These are phyloP conservation scores for Clavispora santaluciae DNA, from an alignment of 805 yeast genomes.

Conservation along the genomic window DNA sequence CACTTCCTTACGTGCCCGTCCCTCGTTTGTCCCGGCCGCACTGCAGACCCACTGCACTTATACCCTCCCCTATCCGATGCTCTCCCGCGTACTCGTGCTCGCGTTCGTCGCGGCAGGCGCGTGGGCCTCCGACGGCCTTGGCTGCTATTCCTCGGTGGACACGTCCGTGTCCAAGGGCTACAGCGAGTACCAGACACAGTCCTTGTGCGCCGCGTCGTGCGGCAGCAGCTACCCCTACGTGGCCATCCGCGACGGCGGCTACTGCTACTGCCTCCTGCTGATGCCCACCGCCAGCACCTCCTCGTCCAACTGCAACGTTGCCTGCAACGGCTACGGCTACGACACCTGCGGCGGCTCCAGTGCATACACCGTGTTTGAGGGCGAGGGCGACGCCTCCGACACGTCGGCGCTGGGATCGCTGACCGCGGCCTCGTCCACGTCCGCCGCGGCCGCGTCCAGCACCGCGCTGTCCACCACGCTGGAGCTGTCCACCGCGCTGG, in stretches of 20 bases:
- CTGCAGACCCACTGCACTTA: neutral
- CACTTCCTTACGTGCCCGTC: neutral
- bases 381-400: conserved; percentile 16
- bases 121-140: conserved; percentile 12
- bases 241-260: conserved; percentile 32
- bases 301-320: conserved; percentile 22
- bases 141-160: conserved; percentile 30
- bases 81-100: neutral
- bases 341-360: conserved; percentile 35
- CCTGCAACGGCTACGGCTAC: conserved; percentile 32
- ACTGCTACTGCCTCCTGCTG: conserved; percentile 35
- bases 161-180: conserved; percentile 21
- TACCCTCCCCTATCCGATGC: neutral
- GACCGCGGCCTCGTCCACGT: conserved; percentile 4
- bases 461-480: too few relatives aligned
- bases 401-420: conserved; percentile 1
- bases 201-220: conserved; percentile 28
- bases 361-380: conserved; percentile 28
- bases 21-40: neutral
- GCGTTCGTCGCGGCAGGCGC: conserved; percentile 2
- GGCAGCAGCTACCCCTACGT: conserved; percentile 29
- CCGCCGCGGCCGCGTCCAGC: conserved; percentile 6
- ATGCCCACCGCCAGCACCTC: conserved; percentile 19
- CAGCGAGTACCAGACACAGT: conserved; percentile 24
- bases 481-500: conserved; percentile 1